Percentiles rank a stretch among this genome's conserved stretches.
Conservation (phyloP, 176 grass and related monocot species). For the Miscanthus lutarioriparius region DNA sequence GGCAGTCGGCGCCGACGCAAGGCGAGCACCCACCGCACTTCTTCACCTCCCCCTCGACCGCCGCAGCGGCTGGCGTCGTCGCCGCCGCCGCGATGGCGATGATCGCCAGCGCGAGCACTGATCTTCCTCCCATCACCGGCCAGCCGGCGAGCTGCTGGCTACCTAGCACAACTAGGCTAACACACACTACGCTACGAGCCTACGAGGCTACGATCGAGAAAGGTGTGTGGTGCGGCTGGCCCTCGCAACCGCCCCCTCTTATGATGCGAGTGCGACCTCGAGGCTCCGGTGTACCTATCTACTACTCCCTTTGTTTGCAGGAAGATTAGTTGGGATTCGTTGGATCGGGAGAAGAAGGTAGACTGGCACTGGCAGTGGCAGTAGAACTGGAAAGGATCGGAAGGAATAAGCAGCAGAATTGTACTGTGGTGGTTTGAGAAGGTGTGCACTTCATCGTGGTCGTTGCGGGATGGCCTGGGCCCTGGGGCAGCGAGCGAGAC, state of each 20-base stretch:
- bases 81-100: not conserved
- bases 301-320: conserved; percentile 5
- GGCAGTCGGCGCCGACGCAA: conserved; percentile 36
- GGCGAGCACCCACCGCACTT: conserved; percentile 53
- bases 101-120: conserved; percentile 10
- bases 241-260: conserved; percentile 3
- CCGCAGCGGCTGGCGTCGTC: not conserved
- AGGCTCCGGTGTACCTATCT: too few relatives aligned
- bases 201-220: not conserved
- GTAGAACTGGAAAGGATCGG: not conserved
- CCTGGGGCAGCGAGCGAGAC: not conserved
- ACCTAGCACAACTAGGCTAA: not conserved
- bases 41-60: not conserved
- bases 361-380: not conserved
- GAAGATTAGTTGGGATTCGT: conserved; percentile 47
- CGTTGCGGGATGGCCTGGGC: not conserved
- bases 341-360: not conserved
- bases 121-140: not conserved
- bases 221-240: conserved; percentile 8
- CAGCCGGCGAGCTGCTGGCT: not conserved
- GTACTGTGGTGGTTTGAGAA: not conserved
- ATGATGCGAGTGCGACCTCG: conserved; percentile 24
- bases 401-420: not conserved
- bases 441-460: not conserved
- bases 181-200: not conserved